A percentile compares a stretch with the other conserved stretches of the same genome.
Conservation (phyloP, 23 red algal species). For the Porphyridium purpureum region DNA sequence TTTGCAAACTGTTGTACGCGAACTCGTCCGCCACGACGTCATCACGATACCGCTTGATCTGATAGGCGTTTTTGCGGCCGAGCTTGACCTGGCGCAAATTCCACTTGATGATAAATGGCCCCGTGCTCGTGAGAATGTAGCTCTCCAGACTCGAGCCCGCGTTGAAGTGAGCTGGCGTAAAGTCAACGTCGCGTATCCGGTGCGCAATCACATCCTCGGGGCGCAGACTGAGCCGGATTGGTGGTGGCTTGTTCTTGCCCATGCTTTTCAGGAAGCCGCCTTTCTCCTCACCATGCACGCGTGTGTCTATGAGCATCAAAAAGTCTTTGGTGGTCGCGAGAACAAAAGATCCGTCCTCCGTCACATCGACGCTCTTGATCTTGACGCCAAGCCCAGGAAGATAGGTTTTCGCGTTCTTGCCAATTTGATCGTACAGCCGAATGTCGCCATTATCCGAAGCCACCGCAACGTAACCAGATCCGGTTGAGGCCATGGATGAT, state of each 20-base stretch:
- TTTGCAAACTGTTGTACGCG: constrained; percentile 34
- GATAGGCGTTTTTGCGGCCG: constrained; percentile 22
- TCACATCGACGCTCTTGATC: constrained; percentile 52
- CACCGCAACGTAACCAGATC: constrained; percentile 33
- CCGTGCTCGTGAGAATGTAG: constrained; percentile 55
- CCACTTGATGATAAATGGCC: constrained; percentile 64
- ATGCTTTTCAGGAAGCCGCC: constrained; percentile 47
- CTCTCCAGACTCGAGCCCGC: constrained; percentile 33
- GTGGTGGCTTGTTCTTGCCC: constrained; percentile 56
- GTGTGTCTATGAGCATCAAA: constrained; percentile 51
- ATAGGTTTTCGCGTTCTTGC: constrained; percentile 70
- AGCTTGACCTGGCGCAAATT: constrained; percentile 61
- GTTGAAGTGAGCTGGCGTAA: constrained; percentile 70
- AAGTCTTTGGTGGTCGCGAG: constrained; percentile 54
- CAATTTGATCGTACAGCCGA: constrained; percentile 45
- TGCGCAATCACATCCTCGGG: constrained; percentile 32
- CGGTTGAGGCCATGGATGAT: constrained; percentile 41
- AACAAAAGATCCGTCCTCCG: constrained; percentile 50
- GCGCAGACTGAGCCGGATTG: constrained; percentile 25
- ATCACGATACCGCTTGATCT: constrained; percentile 44
- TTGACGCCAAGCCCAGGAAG: constrained; percentile 56
- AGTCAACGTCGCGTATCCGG: constrained; percentile 49
- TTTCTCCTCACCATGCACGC: constrained; percentile 29
- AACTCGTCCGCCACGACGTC: constrained; percentile 71
- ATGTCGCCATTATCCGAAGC: constrained; percentile 60